phyloP scores from a whole-genome alignment of 768 basidiomycete species.

The Collybia mongolica region DNA sequence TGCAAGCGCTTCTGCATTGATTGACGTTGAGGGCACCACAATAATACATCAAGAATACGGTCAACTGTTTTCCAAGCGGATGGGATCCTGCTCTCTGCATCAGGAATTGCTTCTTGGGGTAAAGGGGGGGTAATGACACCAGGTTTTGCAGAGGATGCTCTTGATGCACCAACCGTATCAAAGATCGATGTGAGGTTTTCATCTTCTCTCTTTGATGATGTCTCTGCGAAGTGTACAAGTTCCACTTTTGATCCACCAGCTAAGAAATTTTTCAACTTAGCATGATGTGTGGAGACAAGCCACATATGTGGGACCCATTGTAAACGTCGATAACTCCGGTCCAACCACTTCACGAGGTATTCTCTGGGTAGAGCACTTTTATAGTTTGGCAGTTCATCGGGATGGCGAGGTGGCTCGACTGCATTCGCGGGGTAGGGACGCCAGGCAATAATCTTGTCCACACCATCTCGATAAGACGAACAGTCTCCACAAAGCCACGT shows the following conservation, averaged over 20 bases:
- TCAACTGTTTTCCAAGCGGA: constrained; percentile 86
- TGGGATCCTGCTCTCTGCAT: constrained; percentile 78
- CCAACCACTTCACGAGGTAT: constrained; percentile 90
- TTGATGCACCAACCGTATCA: constrained; percentile 39
- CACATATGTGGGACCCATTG: constrained; percentile 95
- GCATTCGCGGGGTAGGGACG: constrained; percentile 73
- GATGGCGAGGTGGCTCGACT: constrained; percentile 43
- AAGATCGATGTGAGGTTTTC: constrained; percentile 28
- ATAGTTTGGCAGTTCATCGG: constrained; percentile 42
- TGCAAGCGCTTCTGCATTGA: constrained; percentile 19
- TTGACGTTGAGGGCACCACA: constrained; percentile 49
- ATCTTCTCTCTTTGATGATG: constrained; percentile 25
- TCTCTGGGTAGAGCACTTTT: constrained; percentile 77
- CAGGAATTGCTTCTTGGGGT: constrained; percentile 45
- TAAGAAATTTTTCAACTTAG: constrained; percentile 79
- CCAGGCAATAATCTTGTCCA: constrained; percentile 93
- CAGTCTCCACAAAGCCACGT: constrained; percentile 81
- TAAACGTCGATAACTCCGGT: constrained; percentile 71
- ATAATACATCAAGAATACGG: constrained; percentile 78
- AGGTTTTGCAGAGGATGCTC: constrained; percentile 31
- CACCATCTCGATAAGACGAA: constrained; percentile 58
- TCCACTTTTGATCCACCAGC: constrained; percentile 64
- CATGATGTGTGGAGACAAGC: constrained; percentile 66
- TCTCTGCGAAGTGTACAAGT: constrained; percentile 48
- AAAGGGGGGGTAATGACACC: constrained; percentile 22